Conservation (phyloP, 2,329 filamentous ascomycete genomes). For the Diaporthe capsici region DNA sequence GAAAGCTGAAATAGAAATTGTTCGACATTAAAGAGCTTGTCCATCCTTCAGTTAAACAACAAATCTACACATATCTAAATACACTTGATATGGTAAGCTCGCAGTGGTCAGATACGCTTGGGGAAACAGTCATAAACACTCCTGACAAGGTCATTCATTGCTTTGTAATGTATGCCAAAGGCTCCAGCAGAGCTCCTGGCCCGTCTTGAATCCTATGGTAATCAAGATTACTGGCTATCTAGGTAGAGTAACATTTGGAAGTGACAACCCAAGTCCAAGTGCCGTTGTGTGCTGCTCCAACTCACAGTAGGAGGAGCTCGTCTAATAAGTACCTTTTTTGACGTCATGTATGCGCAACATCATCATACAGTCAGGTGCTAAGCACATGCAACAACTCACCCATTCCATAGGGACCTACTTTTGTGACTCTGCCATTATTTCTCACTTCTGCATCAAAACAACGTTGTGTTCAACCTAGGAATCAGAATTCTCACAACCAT, state of each 20-base stretch:
- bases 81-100: too few species aligned
- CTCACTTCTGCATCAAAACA: not conserved
- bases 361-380: not conserved
- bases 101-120: too few species aligned
- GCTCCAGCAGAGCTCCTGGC: not conserved
- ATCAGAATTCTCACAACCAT: not conserved
- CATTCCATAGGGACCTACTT: not conserved
- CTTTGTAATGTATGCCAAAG: too few species aligned
- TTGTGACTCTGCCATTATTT: not conserved
- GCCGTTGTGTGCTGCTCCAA: not conserved
- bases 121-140: too few species aligned
- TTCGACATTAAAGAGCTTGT: too few species aligned
- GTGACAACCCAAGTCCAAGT: not conserved
- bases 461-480: not conserved
- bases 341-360: constrained; percentile 18
- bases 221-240: not conserved
- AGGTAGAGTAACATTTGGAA: not conserved
- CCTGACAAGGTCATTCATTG: too few species aligned
- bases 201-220: not conserved
- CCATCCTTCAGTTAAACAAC: too few species aligned
- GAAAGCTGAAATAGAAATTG: too few species aligned
- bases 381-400: not conserved
- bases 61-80: too few species aligned
- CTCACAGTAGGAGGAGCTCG: not conserved
- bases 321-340: not conserved